Conservation (phyloP, 2,329 filamentous ascomycete genomes). For the Microcyclospora pomicola region DNA sequence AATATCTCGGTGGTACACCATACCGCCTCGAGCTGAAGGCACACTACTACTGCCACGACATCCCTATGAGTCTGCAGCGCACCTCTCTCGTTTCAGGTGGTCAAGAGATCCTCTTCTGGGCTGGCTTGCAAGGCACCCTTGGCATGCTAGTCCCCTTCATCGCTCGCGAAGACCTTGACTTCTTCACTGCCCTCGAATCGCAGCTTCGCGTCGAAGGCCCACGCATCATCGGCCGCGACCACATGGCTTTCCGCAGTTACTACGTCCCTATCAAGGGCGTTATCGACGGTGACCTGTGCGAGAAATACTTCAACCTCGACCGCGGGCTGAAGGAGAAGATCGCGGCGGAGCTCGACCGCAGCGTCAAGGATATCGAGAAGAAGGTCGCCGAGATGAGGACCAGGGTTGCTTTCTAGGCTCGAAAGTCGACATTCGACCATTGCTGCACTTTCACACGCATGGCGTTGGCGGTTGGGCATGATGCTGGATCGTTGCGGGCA, state of each 20-base stretch:
- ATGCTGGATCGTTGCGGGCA: too few species aligned
- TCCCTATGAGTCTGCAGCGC: constrained; percentile 81
- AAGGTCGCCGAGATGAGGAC: constrained; percentile 50
- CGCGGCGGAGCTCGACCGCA: constrained; percentile 80
- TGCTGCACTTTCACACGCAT: too few species aligned
- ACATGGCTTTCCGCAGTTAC: constrained; percentile 89
- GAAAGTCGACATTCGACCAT: too few species aligned
- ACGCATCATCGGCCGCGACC: constrained; percentile 80
- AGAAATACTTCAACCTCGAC: constrained; percentile 71
- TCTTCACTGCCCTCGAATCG: constrained; percentile 88
- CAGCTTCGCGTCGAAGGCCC: constrained; percentile 77
- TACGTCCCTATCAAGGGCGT: constrained; percentile 93
- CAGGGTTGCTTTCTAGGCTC: constrained; percentile 22
- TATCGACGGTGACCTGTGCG: constrained; percentile 92
- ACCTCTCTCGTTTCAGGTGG: constrained; percentile 82
- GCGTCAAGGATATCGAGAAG: constrained; percentile 83
- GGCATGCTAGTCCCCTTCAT: constrained; percentile 88
- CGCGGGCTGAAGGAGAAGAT: constrained; percentile 92
- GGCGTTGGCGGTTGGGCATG: too few species aligned
- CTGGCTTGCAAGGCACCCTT: constrained; percentile 84
- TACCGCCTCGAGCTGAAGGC: constrained; percentile 73
- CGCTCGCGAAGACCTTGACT: constrained; percentile 85
- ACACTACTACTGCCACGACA: constrained; percentile 83
- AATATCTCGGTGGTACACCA: constrained; percentile 79
- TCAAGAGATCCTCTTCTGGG: constrained; percentile 83